These are phyloP conservation scores for Paxillus involutus DNA, from an alignment of 768 basidiomycete genomes.

Conservation along the genomic window DNA sequence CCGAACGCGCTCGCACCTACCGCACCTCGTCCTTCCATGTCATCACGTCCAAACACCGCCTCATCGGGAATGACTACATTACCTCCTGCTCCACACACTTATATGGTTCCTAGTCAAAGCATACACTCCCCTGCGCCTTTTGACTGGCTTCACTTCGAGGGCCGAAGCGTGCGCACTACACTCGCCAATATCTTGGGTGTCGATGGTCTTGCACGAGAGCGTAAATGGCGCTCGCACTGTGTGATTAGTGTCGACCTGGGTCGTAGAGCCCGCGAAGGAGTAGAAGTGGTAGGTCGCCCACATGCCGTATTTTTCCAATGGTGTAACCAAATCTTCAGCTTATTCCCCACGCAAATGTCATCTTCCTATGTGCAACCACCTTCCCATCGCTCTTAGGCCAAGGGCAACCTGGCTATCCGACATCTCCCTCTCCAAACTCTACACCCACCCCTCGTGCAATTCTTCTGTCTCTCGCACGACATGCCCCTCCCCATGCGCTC, in stretches of 20 bases:
- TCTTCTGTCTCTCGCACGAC: constrained; percentile 67
- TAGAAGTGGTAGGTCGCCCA: constrained; percentile 64
- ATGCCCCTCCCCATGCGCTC: constrained; percentile 70
- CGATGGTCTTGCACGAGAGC: constrained; percentile 79
- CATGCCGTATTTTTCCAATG: not conserved
- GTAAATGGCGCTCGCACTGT: constrained; percentile 81
- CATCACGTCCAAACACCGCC: constrained; percentile 33
- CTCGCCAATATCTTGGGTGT: constrained; percentile 75
- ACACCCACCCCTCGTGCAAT: constrained; percentile 69
- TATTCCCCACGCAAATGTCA: constrained; percentile 77
- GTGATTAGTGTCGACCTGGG: constrained; percentile 82
- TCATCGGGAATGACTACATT: constrained; percentile 23
- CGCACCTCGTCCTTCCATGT: constrained; percentile 34
- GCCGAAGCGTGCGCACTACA: constrained; percentile 76
- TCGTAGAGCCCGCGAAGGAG: constrained; percentile 69
- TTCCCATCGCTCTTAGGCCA: constrained; percentile 15
- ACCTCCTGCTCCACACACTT: constrained; percentile 1
- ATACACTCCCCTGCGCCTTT: constrained; percentile 73
- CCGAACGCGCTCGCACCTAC: constrained; percentile 22
- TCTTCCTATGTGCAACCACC: constrained; percentile 55
- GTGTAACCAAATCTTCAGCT: constrained; percentile 44
- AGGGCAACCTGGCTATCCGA: constrained; percentile 19
- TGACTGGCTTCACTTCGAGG: constrained; percentile 87
- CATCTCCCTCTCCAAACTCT: constrained; percentile 41
- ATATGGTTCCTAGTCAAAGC: constrained; percentile 34